phyloP scores from a whole-genome alignment of 192 early-diverging fungal species.

The Endogone sp. region DNA sequence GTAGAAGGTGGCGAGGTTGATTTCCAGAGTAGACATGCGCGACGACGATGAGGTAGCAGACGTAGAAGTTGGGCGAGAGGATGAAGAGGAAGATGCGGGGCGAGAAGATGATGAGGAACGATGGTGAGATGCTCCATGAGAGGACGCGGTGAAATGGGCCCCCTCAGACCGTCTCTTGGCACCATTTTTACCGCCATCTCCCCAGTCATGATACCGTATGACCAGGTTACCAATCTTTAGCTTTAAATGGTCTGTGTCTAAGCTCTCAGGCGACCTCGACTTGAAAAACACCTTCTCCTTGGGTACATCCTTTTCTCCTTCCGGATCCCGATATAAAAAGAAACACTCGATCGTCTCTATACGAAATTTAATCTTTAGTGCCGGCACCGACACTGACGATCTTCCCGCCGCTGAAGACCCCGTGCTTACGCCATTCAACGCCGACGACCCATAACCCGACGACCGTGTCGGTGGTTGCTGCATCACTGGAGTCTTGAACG shows the following conservation, averaged over 20 bases:
- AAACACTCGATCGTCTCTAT: slow-evolving; percentile 1
- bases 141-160: neutral
- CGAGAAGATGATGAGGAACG: neutral
- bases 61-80: neutral
- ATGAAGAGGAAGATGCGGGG: neutral
- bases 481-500: neutral
- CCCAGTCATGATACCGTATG: neutral
- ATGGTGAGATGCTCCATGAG: neutral
- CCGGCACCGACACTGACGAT: neutral
- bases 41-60: neutral
- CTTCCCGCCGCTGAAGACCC: neutral
- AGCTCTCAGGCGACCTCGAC: neutral
- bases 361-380: slow-evolving; percentile 2
- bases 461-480: neutral
- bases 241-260: slow-evolving; percentile 1
- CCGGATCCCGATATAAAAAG: slow-evolving; percentile 9
- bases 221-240: neutral
- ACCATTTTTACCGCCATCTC: no score
- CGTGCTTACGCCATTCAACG: neutral
- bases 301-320: neutral
- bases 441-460: neutral
- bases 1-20: neutral
- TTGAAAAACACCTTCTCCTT: neutral
- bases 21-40: neutral
- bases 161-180: neutral